Percentiles rank a stretch among this genome's conserved stretches.
These are phyloP conservation scores for Boeremia exigua DNA, from an alignment of 2,329 filamentous ascomycete genomes.

Conservation along the genomic window DNA sequence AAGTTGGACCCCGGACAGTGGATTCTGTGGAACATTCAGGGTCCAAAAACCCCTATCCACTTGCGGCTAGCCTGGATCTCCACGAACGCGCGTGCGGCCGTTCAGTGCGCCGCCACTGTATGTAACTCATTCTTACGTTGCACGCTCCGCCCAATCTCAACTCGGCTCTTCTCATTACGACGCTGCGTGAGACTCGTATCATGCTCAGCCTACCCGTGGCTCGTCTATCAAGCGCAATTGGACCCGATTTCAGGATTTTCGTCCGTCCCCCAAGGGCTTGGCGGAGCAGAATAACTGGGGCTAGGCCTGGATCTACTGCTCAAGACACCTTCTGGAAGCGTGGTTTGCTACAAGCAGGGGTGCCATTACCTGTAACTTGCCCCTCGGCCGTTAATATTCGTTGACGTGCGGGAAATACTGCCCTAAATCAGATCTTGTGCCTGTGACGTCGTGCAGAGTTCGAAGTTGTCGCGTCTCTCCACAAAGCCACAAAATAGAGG, in stretches of 20 bases:
- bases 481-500: neutral
- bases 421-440: neutral
- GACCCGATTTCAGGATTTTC: slow-evolving; percentile 3
- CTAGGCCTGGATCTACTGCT: slow-evolving; percentile 6
- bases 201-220: slow-evolving; percentile 2
- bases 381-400: neutral
- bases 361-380: neutral
- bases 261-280: slow-evolving; percentile 14
- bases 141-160: neutral
- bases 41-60: slow-evolving; percentile 8
- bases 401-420: neutral
- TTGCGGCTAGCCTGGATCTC: slow-evolving; percentile 1
- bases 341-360: slow-evolving; percentile 4
- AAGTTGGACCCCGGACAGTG: neutral
- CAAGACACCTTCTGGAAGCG: slow-evolving; percentile 13
- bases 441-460: neutral
- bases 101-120: slow-evolving; percentile 3
- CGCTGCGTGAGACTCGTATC: neutral
- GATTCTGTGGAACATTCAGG: slow-evolving; percentile 1
- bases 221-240: neutral
- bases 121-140: neutral
- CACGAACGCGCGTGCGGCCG: slow-evolving; percentile 8
- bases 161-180: slow-evolving; percentile 3
- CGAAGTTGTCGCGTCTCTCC: neutral
- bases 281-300: slow-evolving; percentile 4